Evolutionary conservation across 2,329 filamentous ascomycete genomes (phyloP).

Genomic region (Neonectria neomacrospora): DNA sequence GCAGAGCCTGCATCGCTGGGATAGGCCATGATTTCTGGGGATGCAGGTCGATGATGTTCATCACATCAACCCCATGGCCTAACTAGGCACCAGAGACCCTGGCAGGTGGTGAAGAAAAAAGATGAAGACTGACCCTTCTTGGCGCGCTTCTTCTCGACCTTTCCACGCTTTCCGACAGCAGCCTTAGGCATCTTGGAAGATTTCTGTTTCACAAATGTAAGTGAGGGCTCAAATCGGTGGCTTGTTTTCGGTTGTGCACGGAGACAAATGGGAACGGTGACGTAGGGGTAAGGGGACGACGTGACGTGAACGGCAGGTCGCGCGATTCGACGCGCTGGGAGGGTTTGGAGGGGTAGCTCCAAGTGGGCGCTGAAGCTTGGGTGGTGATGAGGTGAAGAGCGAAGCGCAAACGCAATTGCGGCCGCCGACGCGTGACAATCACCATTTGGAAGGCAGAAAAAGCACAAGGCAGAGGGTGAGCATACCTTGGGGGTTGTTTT

Average conservation of each 20-base stretch:
- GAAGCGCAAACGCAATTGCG: constrained; percentile 48
- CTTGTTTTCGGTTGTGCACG: background rate
- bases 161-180: constrained; percentile 62
- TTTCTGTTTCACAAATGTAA: constrained; percentile 46
- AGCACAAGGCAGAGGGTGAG: constrained; percentile 21
- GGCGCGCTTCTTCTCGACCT: constrained; percentile 65
- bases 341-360: constrained; percentile 40
- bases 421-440: constrained; percentile 32
- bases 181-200: constrained; percentile 68
- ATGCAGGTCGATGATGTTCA: background rate
- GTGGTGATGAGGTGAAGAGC: constrained; percentile 21
- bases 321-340: constrained; percentile 16
- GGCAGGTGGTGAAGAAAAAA: background rate
- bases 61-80: background rate
- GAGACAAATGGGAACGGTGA: background rate
- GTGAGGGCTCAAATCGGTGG: background rate
- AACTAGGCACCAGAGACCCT: background rate
- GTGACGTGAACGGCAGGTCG: background rate
- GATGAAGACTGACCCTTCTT: constrained; percentile 67
- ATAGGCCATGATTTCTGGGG: background rate
- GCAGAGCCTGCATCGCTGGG: background rate
- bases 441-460: constrained; percentile 30
- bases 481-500: constrained; percentile 39
- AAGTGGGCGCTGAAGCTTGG: constrained; percentile 31
- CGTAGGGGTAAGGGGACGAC: background rate